Evolutionary conservation across 2,329 filamentous ascomycete species (phyloP), one percentile per base, ranked within the genome.

Genomic region (Phialophora macrospora): DNA sequence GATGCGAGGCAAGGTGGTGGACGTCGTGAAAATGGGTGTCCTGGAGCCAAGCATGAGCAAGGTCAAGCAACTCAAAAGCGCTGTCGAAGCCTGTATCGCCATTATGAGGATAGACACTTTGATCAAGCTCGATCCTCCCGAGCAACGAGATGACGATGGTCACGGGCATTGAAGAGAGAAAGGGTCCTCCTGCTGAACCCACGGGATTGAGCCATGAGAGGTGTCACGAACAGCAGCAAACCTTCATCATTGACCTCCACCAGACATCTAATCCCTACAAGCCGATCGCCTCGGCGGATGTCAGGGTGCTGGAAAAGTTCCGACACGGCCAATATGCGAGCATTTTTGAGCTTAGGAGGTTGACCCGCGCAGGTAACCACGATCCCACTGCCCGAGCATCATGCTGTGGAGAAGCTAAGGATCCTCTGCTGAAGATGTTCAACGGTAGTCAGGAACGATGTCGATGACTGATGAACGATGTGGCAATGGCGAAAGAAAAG

Each of bases 91-190:
- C 62, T 98, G 95, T 80, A 96, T 99, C 80, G 91, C 93, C 76
- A 98, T 99, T 78, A 98, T 99, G 95, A 88, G 95, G 75, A 99
- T 99, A 77, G 95, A 99, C 83, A 98, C 95, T 71, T 85, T 99
- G 80, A 98, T 99, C 82, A 96, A 96, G 84, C 83, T 99, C 79
- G 95, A 99, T 84, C 68, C 72, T 30, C 93, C 93, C 20, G 93
- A 97, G 83, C 86, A 89, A 83, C 85, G 88, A 48, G 38, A 44
- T 3, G 86, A 88, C 75, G 86, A 96, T 80, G 91, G 95, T 75
- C 93, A 92, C 41, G 69, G 69, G 20, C 69, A 71, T 60, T 71
- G 65, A 69, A 38, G 26, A 22, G n/a, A 34, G 28, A 12, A n/a
- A 32, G 9, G 12, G n/a, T n/a, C 22, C 22, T 14, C 12, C 4